These are phyloP conservation scores for Blastobotrys mokoenaii DNA, from an alignment of 805 yeast species.

Conservation along the genomic window DNA sequence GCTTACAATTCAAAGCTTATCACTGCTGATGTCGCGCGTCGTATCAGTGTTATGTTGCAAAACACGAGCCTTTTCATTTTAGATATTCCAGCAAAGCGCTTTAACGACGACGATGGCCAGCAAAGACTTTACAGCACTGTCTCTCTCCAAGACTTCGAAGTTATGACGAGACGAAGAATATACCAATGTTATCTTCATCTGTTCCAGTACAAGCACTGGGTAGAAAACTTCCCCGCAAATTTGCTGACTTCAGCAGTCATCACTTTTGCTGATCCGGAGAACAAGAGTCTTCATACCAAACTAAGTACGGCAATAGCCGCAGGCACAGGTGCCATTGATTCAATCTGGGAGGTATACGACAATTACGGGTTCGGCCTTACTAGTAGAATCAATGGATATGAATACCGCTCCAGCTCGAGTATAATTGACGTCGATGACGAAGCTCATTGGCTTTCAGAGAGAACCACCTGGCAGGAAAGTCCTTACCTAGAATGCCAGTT, in stretches of 20 bases:
- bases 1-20: slow-evolving; percentile 29
- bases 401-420: slow-evolving; percentile 17
- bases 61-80: slow-evolving; percentile 28
- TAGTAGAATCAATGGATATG: slow-evolving; percentile 24
- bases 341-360: slow-evolving; percentile 32
- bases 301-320: slow-evolving; percentile 25
- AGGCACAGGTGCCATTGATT: slow-evolving; percentile 20
- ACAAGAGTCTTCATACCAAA: slow-evolving; percentile 18
- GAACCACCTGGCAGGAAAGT: slow-evolving; percentile 8
- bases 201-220: slow-evolving; percentile 18
- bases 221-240: slow-evolving; percentile 33
- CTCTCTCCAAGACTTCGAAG: slow-evolving; percentile 22
- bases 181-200: slow-evolving; percentile 37
- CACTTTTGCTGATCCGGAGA: slow-evolving; percentile 27
- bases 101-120: slow-evolving; percentile 18
- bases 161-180: slow-evolving; percentile 36
- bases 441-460: slow-evolving; percentile 21
- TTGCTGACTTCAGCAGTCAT: slow-evolving; percentile 26
- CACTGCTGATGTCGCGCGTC: slow-evolving; percentile 36
- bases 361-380: slow-evolving; percentile 37
- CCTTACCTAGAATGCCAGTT: slow-evolving; percentile 15
- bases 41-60: slow-evolving; percentile 43
- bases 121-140: slow-evolving; percentile 18
- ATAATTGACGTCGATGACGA: slow-evolving; percentile 7
- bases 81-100: slow-evolving; percentile 22